Conservation (phyloP, 148 eudicot genomes). For the Oxyria digyna region DNA sequence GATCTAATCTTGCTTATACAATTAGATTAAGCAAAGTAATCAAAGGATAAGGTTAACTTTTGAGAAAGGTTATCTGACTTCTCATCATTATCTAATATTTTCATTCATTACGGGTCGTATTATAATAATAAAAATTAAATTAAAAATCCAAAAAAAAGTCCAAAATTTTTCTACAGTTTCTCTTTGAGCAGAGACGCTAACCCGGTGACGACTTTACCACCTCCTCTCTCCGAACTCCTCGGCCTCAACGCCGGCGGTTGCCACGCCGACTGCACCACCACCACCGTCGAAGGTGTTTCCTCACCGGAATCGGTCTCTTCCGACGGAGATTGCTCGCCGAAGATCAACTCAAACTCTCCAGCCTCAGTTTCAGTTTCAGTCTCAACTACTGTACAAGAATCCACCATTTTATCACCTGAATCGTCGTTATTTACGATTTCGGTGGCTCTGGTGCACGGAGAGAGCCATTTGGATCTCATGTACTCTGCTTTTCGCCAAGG, state of each 20-base stretch:
- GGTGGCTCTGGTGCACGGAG: slow-evolving; percentile 24
- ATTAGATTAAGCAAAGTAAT: background rate
- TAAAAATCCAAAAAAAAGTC: background rate
- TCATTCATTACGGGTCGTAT: slow-evolving; percentile 1
- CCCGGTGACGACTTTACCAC: slow-evolving; percentile 40
- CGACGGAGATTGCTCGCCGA: slow-evolving; percentile 17
- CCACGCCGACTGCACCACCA: slow-evolving; percentile 21
- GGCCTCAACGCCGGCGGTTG: slow-evolving; percentile 39
- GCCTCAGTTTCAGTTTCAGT: background rate
- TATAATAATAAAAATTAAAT: background rate
- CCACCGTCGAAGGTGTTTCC: background rate
- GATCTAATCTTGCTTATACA: background rate
- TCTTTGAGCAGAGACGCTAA: slow-evolving; percentile 47
- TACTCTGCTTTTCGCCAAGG: slow-evolving; percentile 58
- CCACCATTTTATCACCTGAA: background rate
- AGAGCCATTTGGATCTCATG: slow-evolving; percentile 49
- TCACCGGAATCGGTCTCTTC: background rate
- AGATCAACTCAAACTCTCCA: slow-evolving; percentile 33
- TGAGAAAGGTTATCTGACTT: background rate
- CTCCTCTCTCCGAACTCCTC: slow-evolving; percentile 30
- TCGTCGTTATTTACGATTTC: background rate
- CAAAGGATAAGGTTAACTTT: background rate
- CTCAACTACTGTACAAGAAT: slow-evolving; percentile 4
- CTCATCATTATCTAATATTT: slow-evolving; percentile 1
- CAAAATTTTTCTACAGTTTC: slow-evolving; percentile 30